Conservation (phyloP, 805 yeast genomes). For the Zygosaccharomyces rouxii region DNA sequence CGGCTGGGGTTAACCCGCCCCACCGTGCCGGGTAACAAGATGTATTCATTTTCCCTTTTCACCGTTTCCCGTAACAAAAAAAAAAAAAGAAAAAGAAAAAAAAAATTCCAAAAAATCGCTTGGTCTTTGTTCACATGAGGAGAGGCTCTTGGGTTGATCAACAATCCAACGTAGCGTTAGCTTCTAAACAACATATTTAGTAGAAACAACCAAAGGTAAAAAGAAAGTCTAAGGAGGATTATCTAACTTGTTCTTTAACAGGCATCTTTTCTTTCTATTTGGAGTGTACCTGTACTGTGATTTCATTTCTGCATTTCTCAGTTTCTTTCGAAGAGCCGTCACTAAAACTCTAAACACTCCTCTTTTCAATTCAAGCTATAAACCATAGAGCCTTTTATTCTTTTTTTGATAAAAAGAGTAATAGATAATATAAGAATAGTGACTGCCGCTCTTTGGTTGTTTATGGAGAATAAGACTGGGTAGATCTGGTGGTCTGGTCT, state of each 20-base stretch:
- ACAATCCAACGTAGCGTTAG: not conserved
- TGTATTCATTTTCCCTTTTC: not conserved
- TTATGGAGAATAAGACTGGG: slow-evolving; percentile 2
- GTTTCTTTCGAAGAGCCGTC: not conserved
- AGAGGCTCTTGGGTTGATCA: not conserved
- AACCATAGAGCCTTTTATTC: not conserved
- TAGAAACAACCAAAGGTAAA: too few relatives aligned
- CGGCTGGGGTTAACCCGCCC: too few relatives aligned
- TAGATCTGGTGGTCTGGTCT: slow-evolving; percentile 7
- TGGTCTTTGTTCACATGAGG: slow-evolving; percentile 1
- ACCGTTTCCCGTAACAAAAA: not conserved
- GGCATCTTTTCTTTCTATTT: not conserved
- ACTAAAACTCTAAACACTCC: not conserved
- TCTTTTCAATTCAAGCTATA: too few relatives aligned
- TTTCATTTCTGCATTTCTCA: not conserved
- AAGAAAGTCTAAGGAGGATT: too few relatives aligned
- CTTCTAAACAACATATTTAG: too few relatives aligned
- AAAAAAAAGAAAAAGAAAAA: not conserved
- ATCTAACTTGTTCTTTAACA: too few relatives aligned
- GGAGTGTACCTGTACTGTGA: not conserved
- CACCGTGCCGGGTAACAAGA: too few relatives aligned
- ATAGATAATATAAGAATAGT: not conserved
- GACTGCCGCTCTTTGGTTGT: not conserved
- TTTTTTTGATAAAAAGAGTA: not conserved
- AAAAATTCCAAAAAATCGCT: not conserved